Conservation (phyloP, 2,329 filamentous ascomycete genomes). For the Microsporum ferrugineum region DNA sequence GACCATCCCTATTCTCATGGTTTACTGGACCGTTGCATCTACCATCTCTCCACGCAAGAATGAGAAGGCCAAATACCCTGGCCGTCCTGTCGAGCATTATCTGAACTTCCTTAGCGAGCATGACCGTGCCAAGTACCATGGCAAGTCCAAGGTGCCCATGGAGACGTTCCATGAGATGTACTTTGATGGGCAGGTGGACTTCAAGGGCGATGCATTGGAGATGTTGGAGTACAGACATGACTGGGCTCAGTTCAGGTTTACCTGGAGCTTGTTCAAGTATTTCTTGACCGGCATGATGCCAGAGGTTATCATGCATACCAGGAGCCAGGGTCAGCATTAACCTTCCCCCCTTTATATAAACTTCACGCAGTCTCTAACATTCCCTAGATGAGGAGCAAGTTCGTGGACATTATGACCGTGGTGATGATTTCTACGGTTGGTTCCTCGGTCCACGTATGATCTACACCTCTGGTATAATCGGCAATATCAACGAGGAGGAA, state of each 20-base stretch:
- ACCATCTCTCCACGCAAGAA: conserved; percentile 77
- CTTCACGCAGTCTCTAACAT: conserved; percentile 18
- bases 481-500: conserved; percentile 77
- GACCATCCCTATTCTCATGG: conserved; percentile 64
- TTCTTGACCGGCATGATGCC: conserved; percentile 80
- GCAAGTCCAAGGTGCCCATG: conserved; percentile 40
- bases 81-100: conserved; percentile 82
- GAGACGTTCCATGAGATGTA: conserved; percentile 98
- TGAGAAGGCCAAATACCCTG: conserved; percentile 79
- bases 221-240: conserved; percentile 89
- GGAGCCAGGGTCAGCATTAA: conserved; percentile 58
- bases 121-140: conserved; percentile 37
- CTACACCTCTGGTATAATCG: conserved; percentile 91
- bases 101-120: conserved; percentile 40
- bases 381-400: conserved; percentile 84
- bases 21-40: conserved; percentile 72
- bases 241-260: conserved; percentile 93
- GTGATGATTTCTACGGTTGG: conserved; percentile 97
- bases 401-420: conserved; percentile 92
- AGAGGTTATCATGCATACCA: conserved; percentile 84
- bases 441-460: conserved; percentile 98
- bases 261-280: conserved; percentile 70
- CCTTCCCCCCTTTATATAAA: background rate
- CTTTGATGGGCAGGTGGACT: conserved; percentile 86
- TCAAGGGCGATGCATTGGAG: conserved; percentile 87